Conservation (phyloP, 2,329 filamentous ascomycete species). For the Cercospora citrullina region DNA sequence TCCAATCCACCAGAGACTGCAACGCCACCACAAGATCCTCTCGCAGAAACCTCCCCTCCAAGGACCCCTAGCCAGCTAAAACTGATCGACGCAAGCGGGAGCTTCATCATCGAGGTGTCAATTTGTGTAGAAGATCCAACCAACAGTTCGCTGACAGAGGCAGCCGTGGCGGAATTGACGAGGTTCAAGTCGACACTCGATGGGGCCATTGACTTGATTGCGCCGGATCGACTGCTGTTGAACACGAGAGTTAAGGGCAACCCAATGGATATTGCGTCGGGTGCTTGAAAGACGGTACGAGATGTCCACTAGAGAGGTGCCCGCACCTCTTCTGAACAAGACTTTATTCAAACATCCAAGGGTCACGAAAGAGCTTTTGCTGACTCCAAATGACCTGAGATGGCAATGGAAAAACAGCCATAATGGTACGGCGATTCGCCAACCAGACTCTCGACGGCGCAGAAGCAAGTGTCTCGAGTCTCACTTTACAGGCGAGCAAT, state of each 20-base stretch:
- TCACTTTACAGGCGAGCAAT: not conserved
- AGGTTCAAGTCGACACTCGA: slow-evolving; percentile 57
- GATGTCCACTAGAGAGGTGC: too few relatives aligned
- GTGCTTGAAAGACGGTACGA: not conserved
- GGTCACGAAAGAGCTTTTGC: too few relatives aligned
- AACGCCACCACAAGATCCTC: slow-evolving; percentile 18
- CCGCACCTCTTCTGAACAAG: too few relatives aligned
- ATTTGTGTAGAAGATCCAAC: slow-evolving; percentile 58
- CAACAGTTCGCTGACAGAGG: slow-evolving; percentile 55
- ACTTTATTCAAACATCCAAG: too few relatives aligned
- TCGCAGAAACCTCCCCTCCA: slow-evolving; percentile 40
- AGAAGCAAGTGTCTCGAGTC: not conserved
- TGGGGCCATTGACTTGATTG: slow-evolving; percentile 57
- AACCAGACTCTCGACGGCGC: too few relatives aligned
- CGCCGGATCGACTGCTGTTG: slow-evolving; percentile 59
- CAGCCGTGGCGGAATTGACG: slow-evolving; percentile 57
- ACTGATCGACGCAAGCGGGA: slow-evolving; percentile 57
- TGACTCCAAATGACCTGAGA: too few relatives aligned
- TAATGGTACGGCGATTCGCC: too few relatives aligned
- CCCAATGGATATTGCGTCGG: not conserved
- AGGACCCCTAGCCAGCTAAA: slow-evolving; percentile 46
- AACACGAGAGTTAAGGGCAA: slow-evolving; percentile 56
- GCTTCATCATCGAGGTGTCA: slow-evolving; percentile 59
- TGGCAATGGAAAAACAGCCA: too few relatives aligned
- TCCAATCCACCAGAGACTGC: slow-evolving; percentile 18